Evolutionary conservation across 768 basidiomycete species (phyloP).

Genomic region (Tremella fuciformis): DNA sequence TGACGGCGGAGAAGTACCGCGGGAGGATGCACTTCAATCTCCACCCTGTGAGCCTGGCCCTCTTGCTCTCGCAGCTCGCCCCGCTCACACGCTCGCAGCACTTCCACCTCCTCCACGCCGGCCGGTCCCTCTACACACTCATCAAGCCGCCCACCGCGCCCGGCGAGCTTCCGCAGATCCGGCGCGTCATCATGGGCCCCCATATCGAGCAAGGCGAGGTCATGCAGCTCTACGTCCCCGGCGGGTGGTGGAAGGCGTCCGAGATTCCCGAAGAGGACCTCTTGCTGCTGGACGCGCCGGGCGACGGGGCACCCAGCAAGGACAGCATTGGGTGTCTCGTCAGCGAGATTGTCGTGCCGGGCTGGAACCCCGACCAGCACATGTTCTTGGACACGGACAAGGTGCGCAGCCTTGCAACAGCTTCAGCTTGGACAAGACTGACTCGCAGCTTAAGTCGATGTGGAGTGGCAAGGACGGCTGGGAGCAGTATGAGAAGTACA

Average conservation of each 20-base stretch:
- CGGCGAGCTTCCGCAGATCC: constrained; percentile 18
- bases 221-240: constrained; percentile 55
- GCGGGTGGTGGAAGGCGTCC: constrained; percentile 50
- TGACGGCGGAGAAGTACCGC: constrained; percentile 29
- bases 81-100: too few relatives aligned
- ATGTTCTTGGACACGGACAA: constrained; percentile 38
- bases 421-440: not conserved
- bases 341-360: constrained; percentile 63
- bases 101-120: constrained; percentile 24
- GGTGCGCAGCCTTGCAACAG: constrained; percentile 13
- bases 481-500: constrained; percentile 13
- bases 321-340: constrained; percentile 58
- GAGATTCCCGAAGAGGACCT: constrained; percentile 49
- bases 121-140: constrained; percentile 35
- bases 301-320: constrained; percentile 50
- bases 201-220: constrained; percentile 55
- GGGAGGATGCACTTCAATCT: constrained; percentile 46
- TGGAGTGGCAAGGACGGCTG: constrained; percentile 16
- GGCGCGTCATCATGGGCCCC: constrained; percentile 54
- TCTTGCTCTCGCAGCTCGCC: too few relatives aligned
- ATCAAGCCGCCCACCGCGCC: constrained; percentile 27
- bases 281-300: constrained; percentile 11
- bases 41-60: constrained; percentile 34
- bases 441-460: constrained; percentile 16
- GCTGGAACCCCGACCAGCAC: constrained; percentile 45